phyloP scores from a whole-genome alignment of 768 basidiomycete species.

The Suillus alpinus region DNA sequence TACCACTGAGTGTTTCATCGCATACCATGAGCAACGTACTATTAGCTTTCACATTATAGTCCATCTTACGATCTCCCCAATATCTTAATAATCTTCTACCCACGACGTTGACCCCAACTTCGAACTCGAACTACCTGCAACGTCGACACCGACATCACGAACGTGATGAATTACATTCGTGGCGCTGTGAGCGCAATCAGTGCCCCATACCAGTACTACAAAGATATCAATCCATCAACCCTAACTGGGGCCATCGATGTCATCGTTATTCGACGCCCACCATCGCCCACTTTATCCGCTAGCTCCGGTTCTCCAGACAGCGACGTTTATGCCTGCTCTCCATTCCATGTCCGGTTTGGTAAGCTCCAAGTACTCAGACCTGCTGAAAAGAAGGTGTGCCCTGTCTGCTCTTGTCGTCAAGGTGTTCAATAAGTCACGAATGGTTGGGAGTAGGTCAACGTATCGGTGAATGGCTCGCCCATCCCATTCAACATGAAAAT shows the following conservation, averaged over 20 bases:
- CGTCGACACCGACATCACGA: not conserved
- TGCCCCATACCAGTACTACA: conserved; percentile 88
- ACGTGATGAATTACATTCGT: conserved; percentile 80
- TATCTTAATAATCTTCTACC: not conserved
- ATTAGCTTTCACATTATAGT: not conserved
- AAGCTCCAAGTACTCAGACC: conserved; percentile 95
- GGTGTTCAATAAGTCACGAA: not conserved
- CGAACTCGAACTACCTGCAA: not conserved
- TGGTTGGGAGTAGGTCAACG: conserved; percentile 63
- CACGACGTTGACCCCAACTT: not conserved
- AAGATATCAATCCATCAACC: conserved; percentile 93
- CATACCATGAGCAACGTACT: conserved; percentile 1
- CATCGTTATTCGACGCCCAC: conserved; percentile 81
- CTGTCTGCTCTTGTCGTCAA: conserved; percentile 1
- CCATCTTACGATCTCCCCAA: not conserved
- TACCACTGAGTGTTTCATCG: not conserved
- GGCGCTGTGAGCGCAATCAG: conserved; percentile 83
- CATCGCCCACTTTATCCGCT: not conserved
- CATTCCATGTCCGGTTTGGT: conserved; percentile 97
- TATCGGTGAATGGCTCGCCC: conserved; percentile 80
- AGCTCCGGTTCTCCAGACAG: conserved; percentile 43
- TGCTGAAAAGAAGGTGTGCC: conserved; percentile 82
- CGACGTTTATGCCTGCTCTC: conserved; percentile 76
- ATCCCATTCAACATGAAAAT: conserved; percentile 98
- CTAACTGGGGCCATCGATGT: conserved; percentile 99